phyloP scores from a whole-genome alignment of 106 monocot genomes.

The Hemerocallis citrina region DNA sequence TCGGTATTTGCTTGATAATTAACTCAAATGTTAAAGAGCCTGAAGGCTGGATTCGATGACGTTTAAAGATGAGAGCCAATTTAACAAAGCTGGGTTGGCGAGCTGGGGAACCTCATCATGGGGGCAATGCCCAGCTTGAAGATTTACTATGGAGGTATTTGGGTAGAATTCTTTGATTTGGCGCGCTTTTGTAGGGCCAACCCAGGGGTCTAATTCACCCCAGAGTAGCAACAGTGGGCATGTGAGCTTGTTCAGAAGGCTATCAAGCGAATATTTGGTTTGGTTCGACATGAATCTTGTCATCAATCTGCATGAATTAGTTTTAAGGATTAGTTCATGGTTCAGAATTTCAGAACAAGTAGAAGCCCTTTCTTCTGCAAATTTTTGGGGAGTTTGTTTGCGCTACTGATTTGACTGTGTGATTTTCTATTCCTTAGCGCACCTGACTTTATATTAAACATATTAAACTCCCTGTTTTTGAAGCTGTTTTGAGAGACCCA shows the following conservation, averaged over 20 bases:
- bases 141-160: constrained; percentile 61
- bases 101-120: constrained; percentile 95
- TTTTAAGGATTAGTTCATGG: too few relatives aligned
- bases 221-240: constrained; percentile 82
- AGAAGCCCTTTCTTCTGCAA: too few relatives aligned
- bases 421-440: too few relatives aligned
- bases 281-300: constrained; percentile 82
- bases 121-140: constrained; percentile 94
- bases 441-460: too few relatives aligned
- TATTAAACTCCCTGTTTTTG: too few relatives aligned
- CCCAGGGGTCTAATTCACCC: constrained; percentile 98
- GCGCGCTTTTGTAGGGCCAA: constrained; percentile 63
- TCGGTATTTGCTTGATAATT: neutral
- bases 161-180: constrained; percentile 88
- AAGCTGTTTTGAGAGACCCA: too few relatives aligned
- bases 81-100: constrained; percentile 66
- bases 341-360: too few relatives aligned
- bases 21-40: neutral
- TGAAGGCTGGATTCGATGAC: constrained; percentile 21
- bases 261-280: constrained; percentile 71
- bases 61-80: constrained; percentile 71
- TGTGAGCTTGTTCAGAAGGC: constrained; percentile 55
- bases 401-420: too few relatives aligned
- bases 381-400: too few relatives aligned
- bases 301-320: constrained; percentile 81